Evolutionary conservation across 805 yeast species (phyloP).

Genomic region (Metschnikowia picachoensis): DNA sequence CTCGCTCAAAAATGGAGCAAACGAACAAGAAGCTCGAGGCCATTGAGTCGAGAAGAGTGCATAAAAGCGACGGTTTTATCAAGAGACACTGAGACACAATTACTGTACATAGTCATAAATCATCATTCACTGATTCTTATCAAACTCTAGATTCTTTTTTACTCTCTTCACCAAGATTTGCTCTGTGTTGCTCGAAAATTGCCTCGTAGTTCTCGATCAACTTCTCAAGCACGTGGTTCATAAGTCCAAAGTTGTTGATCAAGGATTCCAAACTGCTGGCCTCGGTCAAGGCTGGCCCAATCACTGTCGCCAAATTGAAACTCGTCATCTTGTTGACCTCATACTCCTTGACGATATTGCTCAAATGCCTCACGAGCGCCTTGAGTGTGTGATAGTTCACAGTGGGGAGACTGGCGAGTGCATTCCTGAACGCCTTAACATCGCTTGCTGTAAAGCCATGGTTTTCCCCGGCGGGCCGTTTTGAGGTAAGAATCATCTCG

Average conservation of each 20-base stretch:
- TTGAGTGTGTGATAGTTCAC: constrained; percentile 67
- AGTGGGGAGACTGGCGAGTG: constrained; percentile 49
- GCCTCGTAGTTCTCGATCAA: constrained; percentile 42
- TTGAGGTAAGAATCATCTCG: constrained; percentile 47
- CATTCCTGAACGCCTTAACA: constrained; percentile 21
- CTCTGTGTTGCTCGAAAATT: constrained; percentile 8
- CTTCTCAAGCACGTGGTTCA: constrained; percentile 51
- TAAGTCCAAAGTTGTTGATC: constrained; percentile 49
- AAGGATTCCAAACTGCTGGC: constrained; percentile 47
- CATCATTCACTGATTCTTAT: neutral
- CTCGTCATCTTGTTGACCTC: constrained; percentile 81
- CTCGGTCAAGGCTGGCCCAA: constrained; percentile 61
- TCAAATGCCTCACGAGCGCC: constrained; percentile 65
- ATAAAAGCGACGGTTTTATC: constrained; percentile 31
- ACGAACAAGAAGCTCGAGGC: constrained; percentile 37
- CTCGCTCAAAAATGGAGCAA: constrained; percentile 32
- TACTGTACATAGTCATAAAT: constrained; percentile 2
- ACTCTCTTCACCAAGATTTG: neutral
- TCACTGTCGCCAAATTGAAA: constrained; percentile 85
- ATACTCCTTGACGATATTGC: constrained; percentile 61
- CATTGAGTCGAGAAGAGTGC: constrained; percentile 31
- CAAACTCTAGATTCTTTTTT: neutral
- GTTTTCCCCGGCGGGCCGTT: constrained; percentile 19
- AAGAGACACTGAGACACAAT: constrained; percentile 32
- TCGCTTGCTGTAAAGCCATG: constrained; percentile 4